Percentiles rank a stretch among this genome's conserved stretches.
Evolutionary conservation across 78 protist genomes (phyloP).

Genomic region (slime mould (Dictyostelium discoideum)): DNA sequence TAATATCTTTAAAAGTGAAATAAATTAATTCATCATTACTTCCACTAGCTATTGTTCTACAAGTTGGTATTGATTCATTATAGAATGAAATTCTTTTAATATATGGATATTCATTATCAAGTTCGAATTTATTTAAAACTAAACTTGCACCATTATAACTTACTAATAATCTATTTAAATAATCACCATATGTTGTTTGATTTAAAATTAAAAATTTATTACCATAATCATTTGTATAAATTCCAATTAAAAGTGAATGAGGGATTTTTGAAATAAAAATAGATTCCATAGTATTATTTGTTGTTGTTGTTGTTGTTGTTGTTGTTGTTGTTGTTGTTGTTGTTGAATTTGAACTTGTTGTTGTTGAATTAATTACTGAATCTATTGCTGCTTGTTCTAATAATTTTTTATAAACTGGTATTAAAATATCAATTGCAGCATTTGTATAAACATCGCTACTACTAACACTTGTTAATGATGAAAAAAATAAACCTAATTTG

Average conservation of each 20-base stretch:
- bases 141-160: background rate
- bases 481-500: conserved; percentile 20
- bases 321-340: background rate
- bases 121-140: background rate
- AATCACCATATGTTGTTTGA: background rate
- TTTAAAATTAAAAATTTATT: background rate
- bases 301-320: background rate
- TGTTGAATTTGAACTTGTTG: background rate
- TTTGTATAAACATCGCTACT: background rate
- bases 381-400: background rate
- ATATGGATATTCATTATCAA: background rate
- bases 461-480: background rate
- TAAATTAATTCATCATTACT: background rate
- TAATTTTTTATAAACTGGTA: conserved; percentile 28
- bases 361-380: background rate
- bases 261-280: background rate
- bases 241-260: background rate
- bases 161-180: background rate
- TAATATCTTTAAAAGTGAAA: background rate
- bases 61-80: background rate
- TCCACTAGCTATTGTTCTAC: background rate
- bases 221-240: background rate
- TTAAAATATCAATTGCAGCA: background rate
- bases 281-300: background rate
- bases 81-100: background rate